Evolutionary conservation across 805 yeast species (phyloP).

Genomic region (Lipomyces lipofer): DNA sequence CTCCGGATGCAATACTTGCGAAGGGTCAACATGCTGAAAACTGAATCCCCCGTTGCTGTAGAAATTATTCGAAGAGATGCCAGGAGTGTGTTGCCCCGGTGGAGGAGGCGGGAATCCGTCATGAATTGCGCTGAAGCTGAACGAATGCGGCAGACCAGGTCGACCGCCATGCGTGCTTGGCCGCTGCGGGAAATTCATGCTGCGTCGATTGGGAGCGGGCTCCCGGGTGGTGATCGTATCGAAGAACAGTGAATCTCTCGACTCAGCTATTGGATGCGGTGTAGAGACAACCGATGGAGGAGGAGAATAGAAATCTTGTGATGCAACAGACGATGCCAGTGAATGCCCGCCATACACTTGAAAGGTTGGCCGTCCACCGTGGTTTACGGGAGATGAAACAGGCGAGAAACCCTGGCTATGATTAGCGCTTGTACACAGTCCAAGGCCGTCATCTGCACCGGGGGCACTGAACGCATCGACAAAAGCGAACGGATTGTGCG

Average conservation of each 20-base stretch:
- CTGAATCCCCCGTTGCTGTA: constrained; percentile 5
- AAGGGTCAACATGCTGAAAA: constrained; percentile 28
- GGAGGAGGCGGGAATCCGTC: constrained; percentile 29
- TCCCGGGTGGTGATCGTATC: constrained; percentile 27
- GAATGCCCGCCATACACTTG: constrained; percentile 19
- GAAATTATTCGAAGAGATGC: constrained; percentile 16
- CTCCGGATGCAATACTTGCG: constrained; percentile 19
- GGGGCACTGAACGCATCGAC: constrained; percentile 11
- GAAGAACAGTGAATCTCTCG: constrained; percentile 33
- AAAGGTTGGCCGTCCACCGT: constrained; percentile 9
- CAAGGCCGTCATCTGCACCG: constrained; percentile 42
- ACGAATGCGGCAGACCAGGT: constrained; percentile 23
- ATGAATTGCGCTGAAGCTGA: constrained; percentile 14
- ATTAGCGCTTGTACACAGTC: constrained; percentile 20
- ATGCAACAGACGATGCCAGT: constrained; percentile 29
- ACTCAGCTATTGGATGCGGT: constrained; percentile 31
- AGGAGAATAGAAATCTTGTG: constrained; percentile 33
- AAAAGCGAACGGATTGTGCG: constrained; percentile 18
- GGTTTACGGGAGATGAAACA: constrained; percentile 26
- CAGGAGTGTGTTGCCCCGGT: constrained; percentile 25
- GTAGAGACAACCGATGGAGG: constrained; percentile 34
- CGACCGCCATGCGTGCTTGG: constrained; percentile 11
- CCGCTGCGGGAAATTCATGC: constrained; percentile 11
- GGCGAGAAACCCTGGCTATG: constrained; percentile 29
- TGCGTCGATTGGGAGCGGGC: constrained; percentile 29